These are phyloP conservation scores for Mycena maculata DNA, from an alignment of 768 basidiomycete genomes.

Conservation along the genomic window DNA sequence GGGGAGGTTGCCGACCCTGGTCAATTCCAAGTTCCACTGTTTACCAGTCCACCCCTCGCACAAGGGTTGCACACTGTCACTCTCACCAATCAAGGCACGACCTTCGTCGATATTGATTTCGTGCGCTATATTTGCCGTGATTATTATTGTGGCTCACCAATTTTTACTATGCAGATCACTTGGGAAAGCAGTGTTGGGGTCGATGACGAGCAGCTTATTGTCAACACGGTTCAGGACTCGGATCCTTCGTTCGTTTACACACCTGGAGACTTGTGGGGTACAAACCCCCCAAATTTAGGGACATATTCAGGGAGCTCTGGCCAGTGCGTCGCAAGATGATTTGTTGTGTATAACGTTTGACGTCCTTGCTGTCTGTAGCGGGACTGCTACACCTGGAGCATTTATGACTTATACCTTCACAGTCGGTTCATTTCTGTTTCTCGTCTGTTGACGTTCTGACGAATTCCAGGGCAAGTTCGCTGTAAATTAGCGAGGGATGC, in stretches of 20 bases:
- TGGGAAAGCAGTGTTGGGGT: conserved; percentile 36
- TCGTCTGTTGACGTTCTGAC: neutral
- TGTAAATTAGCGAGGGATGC: neutral
- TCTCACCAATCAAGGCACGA: conserved; percentile 35
- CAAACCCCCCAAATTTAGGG: conserved; percentile 45
- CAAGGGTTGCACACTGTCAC: conserved; percentile 34
- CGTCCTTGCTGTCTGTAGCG: conserved; percentile 28
- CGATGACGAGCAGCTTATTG: conserved; percentile 36
- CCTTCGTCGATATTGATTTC: conserved; percentile 54
- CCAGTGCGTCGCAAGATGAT: conserved; percentile 46
- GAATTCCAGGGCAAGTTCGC: conserved; percentile 32
- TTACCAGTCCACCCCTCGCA: conserved; percentile 8
- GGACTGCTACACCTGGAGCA: conserved; percentile 49
- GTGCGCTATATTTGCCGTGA: conserved; percentile 34
- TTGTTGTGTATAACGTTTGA: neutral
- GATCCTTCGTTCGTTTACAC: conserved; percentile 39
- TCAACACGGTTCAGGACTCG: conserved; percentile 40
- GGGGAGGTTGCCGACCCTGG: conserved; percentile 29
- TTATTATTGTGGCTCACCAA: neutral
- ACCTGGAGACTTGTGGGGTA: conserved; percentile 46
- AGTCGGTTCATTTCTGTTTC: conserved; percentile 41
- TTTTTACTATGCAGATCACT: conserved; percentile 25
- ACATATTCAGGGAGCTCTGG: conserved; percentile 56
- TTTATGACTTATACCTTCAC: conserved; percentile 51
- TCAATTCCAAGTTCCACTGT: conserved; percentile 27